Evolutionary conservation across 345 rosid species (phyloP), one percentile per base, ranked within the genome.

Genomic region (Rhizophora apiculata): DNA sequence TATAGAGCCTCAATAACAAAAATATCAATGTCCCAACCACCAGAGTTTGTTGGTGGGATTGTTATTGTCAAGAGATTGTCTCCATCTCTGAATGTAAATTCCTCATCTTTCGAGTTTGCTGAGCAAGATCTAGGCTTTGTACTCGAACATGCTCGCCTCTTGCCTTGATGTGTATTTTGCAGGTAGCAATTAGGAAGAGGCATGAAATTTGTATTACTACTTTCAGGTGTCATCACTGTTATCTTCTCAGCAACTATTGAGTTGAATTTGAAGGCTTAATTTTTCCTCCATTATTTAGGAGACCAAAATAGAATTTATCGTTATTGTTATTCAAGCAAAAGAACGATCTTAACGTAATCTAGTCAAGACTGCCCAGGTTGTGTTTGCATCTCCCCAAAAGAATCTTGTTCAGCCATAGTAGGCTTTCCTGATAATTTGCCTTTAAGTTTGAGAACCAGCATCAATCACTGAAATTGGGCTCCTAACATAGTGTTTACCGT

Each of bases 401-500:
- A 39, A 39, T 39, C 46, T 10, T 10, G 46, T 39, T 39, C 37
- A 34, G 46, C 46, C 2, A 10, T 2, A 39, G 46, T 39, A 10
- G 46, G 15, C 46, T 2, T 39, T 39, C 46, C 46, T 39, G 46
- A 39, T 39, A 39, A 39, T 39, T 10, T 39, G 46, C 46, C 16
- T 6, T 10, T 39, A 39, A 39, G 46, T 39, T 39, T 39, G 46
- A 39, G 46, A 39, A 39, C 16, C 46, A 39, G 64, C 7, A 65
- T 55, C 29, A 54, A 76, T 60, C 9, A 88, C 96, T 22, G 59
- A 39, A 60, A 94, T 81, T n/a, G 98, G 95, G 71, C 97, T 94
- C 6, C 82, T 85, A 20, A 91, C 98, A 56, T 71, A 75, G 75
- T 82, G 84, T 65, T 78, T 83, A 68, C 90, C 97, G 74, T 91